phyloP scores from a whole-genome alignment of 2,329 filamentous ascomycete species.

The Colletotrichum cereale region DNA sequence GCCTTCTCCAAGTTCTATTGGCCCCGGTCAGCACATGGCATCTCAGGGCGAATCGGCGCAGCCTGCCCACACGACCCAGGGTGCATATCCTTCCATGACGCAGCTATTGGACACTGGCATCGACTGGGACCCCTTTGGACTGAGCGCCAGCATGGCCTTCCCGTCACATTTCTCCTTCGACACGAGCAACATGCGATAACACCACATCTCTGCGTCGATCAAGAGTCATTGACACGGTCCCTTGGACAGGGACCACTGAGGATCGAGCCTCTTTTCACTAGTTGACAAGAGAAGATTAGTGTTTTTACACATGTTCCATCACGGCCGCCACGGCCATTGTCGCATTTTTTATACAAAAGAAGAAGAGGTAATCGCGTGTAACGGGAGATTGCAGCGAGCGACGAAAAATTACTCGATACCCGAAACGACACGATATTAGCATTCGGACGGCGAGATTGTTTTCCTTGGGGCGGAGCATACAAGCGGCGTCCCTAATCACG shows the following conservation, averaged over 20 bases:
- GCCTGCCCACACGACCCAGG: slow-evolving; percentile 46
- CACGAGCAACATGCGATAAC: slow-evolving; percentile 65
- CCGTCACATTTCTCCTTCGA: slow-evolving; percentile 85
- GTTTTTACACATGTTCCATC: slow-evolving; percentile 14
- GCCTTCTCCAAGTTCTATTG: slow-evolving; percentile 54
- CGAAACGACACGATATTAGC: slow-evolving; percentile 41
- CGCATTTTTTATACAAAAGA: slow-evolving; percentile 6
- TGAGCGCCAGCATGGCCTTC: slow-evolving; percentile 96
- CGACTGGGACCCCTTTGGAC: slow-evolving; percentile 92
- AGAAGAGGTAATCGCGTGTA: slow-evolving; percentile 27
- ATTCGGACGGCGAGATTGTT: slow-evolving; percentile 41
- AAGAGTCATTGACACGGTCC: background rate
- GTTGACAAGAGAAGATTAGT: slow-evolving; percentile 9
- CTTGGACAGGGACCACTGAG: background rate
- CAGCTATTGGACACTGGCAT: slow-evolving; percentile 81
- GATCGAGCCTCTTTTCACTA: background rate
- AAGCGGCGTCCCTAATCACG: slow-evolving; percentile 36
- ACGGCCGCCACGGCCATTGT: slow-evolving; percentile 14
- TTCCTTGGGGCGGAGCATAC: slow-evolving; percentile 31
- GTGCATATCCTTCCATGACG: slow-evolving; percentile 72
- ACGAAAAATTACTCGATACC: slow-evolving; percentile 39
- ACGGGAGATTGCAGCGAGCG: slow-evolving; percentile 34
- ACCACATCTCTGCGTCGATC: slow-evolving; percentile 5
- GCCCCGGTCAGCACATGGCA: slow-evolving; percentile 52
- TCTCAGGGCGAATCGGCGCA: slow-evolving; percentile 52